These are phyloP conservation scores for Termitomyces sp. DNA, from an alignment of 768 basidiomycete species.

Conservation along the genomic window DNA sequence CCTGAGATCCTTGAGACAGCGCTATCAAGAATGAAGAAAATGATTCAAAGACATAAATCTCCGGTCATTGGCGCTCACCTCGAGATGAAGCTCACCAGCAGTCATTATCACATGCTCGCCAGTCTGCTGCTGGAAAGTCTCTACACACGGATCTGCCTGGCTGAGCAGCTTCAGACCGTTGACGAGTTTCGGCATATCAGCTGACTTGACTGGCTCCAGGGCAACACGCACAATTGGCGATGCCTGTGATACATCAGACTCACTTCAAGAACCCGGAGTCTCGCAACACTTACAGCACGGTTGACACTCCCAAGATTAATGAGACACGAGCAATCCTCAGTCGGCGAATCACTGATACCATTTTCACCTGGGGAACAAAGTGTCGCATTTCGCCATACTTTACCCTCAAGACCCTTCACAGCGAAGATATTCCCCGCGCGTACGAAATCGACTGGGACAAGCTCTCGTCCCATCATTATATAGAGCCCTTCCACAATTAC, in stretches of 20 bases:
- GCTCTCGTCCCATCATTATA: slow-evolving; percentile 96
- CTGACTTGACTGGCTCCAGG: slow-evolving; percentile 75
- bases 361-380: slow-evolving; percentile 62
- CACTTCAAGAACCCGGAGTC: not conserved
- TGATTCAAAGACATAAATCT: not conserved
- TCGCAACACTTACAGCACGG: slow-evolving; percentile 43
- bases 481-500: slow-evolving; percentile 77
- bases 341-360: slow-evolving; percentile 32
- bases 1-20: slow-evolving; percentile 93
- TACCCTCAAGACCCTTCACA: slow-evolving; percentile 82
- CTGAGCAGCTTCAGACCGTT: slow-evolving; percentile 83
- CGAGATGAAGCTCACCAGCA: slow-evolving; percentile 93
- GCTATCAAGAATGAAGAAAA: slow-evolving; percentile 37
- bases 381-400: slow-evolving; percentile 88
- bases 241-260: slow-evolving; percentile 36
- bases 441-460: slow-evolving; percentile 79
- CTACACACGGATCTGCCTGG: slow-evolving; percentile 95
- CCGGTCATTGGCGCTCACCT: slow-evolving; percentile 43
- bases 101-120: slow-evolving; percentile 97
- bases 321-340: slow-evolving; percentile 42
- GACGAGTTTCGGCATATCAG: slow-evolving; percentile 87
- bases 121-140: slow-evolving; percentile 94
- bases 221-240: slow-evolving; percentile 95
- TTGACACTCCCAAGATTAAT: slow-evolving; percentile 77
- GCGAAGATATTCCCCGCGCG: slow-evolving; percentile 94